Base-by-base conservation (phyloP, 768 basidiomycete species). In the Lactarius evosmus region DNA sequence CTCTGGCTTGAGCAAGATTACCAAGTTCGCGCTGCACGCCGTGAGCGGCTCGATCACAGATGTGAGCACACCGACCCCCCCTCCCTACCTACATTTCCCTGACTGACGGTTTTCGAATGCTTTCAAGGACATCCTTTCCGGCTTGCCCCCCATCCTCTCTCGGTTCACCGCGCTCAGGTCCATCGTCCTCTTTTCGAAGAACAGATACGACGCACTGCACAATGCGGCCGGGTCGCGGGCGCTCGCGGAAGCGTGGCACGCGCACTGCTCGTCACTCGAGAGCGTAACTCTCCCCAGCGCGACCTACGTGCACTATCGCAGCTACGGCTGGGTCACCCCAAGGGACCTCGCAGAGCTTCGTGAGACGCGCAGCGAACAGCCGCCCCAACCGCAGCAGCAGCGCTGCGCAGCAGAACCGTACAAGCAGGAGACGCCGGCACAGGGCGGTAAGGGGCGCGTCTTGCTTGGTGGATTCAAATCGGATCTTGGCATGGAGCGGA, bases 131-230 rank as follows among this genome's bases (percentile, higher is more conserved):
- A 63, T 73, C 41, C 66, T 73, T 8, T 59, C 62, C 7, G 69
- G 66, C 30, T 58, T 73, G 25, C 56, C 57, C 22, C 36, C 61
- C 16, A 66, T 73, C 65, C 54, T 72, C 32, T 68, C 70, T n/a
- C 66, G 62, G 6, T 72, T 73, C 34, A 58, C 63, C 9, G 60
- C 38, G 36, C 60, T 73, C 52, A 67, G 56, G 11, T 70, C 71
- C 12, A 50, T 73, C 58, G 69, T 60, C 33, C 55, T 73, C n/a
- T 64, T 71, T 40, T 73, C 71, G 38, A 69, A 69, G 62, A 68
- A 72, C 49, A 58, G 34, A 38, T 46, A 52, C 11, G 71, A 72
- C 50, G 68, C 66, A 14, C 46, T 73, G 11, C 66, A 70, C 27
- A 67, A 65, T 19, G 58, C 58, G 11, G 44, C 66, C 12, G 38